A percentile compares a stretch with the other conserved stretches of the same genome.
These are phyloP conservation scores for Alternaria solani DNA, from an alignment of 2,329 filamentous ascomycete species.

Conservation along the genomic window DNA sequence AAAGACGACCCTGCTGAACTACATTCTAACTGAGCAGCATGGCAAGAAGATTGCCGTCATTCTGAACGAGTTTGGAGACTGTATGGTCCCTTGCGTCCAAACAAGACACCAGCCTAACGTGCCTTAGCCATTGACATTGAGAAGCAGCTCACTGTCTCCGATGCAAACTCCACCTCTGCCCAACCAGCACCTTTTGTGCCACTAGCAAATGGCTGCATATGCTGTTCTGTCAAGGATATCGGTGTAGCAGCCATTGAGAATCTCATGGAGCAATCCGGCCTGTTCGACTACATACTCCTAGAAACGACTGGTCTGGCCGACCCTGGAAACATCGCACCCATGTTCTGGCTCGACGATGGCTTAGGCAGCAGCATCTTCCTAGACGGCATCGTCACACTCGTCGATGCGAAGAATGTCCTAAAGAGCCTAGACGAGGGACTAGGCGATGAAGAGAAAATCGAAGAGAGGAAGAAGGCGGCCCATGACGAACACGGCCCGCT, in stretches of 20 bases:
- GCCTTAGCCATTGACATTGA: slow-evolving; percentile 85
- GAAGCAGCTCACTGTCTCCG: slow-evolving; percentile 88
- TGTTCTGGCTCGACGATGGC: slow-evolving; percentile 98
- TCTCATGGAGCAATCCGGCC: slow-evolving; percentile 90
- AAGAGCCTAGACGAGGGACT: slow-evolving; percentile 76
- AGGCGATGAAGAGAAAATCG: slow-evolving; percentile 56
- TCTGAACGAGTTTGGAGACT: slow-evolving; percentile 72
- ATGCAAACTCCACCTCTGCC: slow-evolving; percentile 40
- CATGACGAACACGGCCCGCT: slow-evolving; percentile 68
- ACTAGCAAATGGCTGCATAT: slow-evolving; percentile 95
- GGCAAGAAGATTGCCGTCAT: slow-evolving; percentile 99
- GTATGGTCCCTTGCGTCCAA: slow-evolving; percentile 14
- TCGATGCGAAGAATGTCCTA: slow-evolving; percentile 93
- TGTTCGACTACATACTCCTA: slow-evolving; percentile 96
- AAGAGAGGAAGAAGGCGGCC: slow-evolving; percentile 54
- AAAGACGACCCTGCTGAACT: slow-evolving; percentile 94
- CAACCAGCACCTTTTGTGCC: slow-evolving; percentile 74
- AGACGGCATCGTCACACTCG: slow-evolving; percentile 93
- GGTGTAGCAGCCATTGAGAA: slow-evolving; percentile 96
- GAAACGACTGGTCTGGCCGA: slow-evolving; percentile 96
- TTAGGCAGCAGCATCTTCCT: slow-evolving; percentile 95
- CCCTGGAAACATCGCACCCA: slow-evolving; percentile 90
- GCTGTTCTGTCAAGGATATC: slow-evolving; percentile 96
- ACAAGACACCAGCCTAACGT: slow-evolving; percentile 1
- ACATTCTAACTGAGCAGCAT: slow-evolving; percentile 93